A percentile compares a stretch with the other conserved stretches of the same genome.
Evolutionary conservation across 1,284 basidiomycete genomes (phyloP).

Genomic region (Microbotryum lychnidis-dioicae): DNA sequence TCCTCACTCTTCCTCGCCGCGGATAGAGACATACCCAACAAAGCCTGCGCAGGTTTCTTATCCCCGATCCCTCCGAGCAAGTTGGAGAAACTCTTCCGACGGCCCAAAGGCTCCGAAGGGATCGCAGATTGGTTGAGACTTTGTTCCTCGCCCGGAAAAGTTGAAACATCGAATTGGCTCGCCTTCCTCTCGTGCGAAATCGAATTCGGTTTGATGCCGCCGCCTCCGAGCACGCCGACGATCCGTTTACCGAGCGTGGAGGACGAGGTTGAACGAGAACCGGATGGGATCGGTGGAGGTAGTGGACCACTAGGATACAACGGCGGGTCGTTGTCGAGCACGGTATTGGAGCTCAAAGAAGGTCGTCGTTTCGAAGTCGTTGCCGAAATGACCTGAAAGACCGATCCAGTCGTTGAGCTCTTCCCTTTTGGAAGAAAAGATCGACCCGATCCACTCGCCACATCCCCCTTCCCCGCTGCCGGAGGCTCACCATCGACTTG

Average conservation of each 20-base stretch:
- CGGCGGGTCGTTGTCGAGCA: not conserved
- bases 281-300: no score
- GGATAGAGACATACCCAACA: conserved; percentile 24
- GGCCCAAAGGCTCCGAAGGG: not conserved
- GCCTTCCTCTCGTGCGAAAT: not conserved
- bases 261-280: no score
- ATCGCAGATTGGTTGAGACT: not conserved
- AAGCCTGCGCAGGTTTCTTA: not conserved
- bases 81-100: conserved; percentile 12
- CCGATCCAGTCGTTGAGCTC: not conserved
- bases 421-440: no score
- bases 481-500: not conserved
- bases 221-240: not conserved
- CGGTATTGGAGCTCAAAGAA: conserved; percentile 2
- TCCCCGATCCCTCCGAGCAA: conserved; percentile 10
- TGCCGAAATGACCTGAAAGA: conserved; percentile 26
- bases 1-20: conserved; percentile 26
- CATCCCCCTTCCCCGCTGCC: not conserved
- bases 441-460: no score
- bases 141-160: conserved; percentile 11
- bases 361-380: conserved; percentile 12
- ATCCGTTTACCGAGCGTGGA: not conserved
- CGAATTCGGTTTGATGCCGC: not conserved
- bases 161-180: not conserved
- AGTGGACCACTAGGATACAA: no score